These are phyloP conservation scores for Sabuloglossum arenarium DNA, from an alignment of 495 filamentous ascomycete genomes.

Conservation along the genomic window DNA sequence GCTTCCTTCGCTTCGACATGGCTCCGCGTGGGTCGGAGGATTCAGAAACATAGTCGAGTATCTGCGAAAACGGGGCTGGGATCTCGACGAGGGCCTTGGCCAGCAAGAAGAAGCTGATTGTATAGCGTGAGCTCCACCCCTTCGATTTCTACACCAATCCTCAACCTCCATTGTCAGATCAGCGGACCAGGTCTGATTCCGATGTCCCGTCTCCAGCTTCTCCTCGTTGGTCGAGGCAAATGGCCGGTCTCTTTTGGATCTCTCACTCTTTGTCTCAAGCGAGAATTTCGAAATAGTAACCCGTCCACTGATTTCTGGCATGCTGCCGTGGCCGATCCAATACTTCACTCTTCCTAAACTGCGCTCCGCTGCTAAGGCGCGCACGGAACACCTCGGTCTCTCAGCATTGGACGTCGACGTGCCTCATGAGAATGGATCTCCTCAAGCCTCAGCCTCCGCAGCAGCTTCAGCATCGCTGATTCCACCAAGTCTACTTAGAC, in stretches of 20 bases:
- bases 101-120: conserved; percentile 28
- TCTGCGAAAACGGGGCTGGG: conserved; percentile 32
- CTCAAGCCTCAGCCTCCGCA: background rate
- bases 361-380: conserved; percentile 41
- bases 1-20: conserved; percentile 53
- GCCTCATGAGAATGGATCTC: background rate
- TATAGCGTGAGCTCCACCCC: conserved; percentile 24
- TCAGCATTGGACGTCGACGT: conserved; percentile 39
- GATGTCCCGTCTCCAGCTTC: background rate
- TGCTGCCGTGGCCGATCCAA: conserved; percentile 65
- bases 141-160: background rate
- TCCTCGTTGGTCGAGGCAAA: conserved; percentile 39
- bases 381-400: conserved; percentile 57
- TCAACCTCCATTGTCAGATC: background rate
- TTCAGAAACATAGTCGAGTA: conserved; percentile 57
- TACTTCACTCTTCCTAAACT: conserved; percentile 54
- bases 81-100: conserved; percentile 29
- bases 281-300: conserved; percentile 59
- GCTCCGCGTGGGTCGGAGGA: conserved; percentile 39
- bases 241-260: conserved; percentile 45
- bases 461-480: conserved; percentile 15
- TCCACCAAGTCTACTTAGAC: conserved; percentile 21
- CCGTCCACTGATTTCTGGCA: conserved; percentile 48
- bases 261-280: conserved; percentile 73
- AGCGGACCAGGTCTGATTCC: background rate